Conservation (phyloP, 108 stramenopile species). For the Nitzschia sp. region DNA sequence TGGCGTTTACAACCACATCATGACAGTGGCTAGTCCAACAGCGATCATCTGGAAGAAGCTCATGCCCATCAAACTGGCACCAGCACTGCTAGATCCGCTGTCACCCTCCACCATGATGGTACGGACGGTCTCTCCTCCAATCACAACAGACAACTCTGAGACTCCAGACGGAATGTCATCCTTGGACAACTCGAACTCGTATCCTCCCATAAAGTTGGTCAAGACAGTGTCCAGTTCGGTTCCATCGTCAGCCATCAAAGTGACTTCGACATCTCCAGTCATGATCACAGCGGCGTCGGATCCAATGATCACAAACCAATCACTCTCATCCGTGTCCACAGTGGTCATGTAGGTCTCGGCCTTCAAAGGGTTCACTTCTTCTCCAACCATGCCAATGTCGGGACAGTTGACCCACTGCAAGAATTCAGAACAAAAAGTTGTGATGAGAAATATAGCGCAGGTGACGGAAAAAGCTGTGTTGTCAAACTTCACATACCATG, state of each 20-base stretch:
- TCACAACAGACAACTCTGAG: conserved; percentile 9
- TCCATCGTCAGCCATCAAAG: conserved; percentile 17
- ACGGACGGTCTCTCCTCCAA: conserved; percentile 10
- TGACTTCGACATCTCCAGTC: neutral
- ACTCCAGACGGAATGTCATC: conserved; percentile 17
- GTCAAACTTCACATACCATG: conserved; percentile 11
- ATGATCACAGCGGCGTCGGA: conserved; percentile 9
- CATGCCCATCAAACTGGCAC: too few relatives aligned
- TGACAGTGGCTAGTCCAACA: too few relatives aligned
- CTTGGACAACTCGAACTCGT: conserved; percentile 16
- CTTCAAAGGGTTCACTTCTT: conserved; percentile 1
- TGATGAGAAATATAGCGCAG: neutral
- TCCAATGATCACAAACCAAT: conserved; percentile 22
- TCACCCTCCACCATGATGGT: conserved; percentile 19
- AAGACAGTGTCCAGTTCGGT: conserved; percentile 3
- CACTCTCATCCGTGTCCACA: neutral
- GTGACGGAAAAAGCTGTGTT: too few relatives aligned
- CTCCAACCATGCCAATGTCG: conserved; percentile 23
- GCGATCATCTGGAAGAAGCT: too few relatives aligned
- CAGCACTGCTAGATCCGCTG: too few relatives aligned
- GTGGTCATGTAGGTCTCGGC: conserved; percentile 3
- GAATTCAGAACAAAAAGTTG: neutral
- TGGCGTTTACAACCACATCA: too few relatives aligned
- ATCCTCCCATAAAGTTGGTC: conserved; percentile 30
- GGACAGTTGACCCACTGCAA: conserved; percentile 28